A percentile compares a stretch with the other conserved stretches of the same genome.
phyloP scores from a whole-genome alignment of 208 protist species.

The Trypanosomatidae sp. region DNA sequence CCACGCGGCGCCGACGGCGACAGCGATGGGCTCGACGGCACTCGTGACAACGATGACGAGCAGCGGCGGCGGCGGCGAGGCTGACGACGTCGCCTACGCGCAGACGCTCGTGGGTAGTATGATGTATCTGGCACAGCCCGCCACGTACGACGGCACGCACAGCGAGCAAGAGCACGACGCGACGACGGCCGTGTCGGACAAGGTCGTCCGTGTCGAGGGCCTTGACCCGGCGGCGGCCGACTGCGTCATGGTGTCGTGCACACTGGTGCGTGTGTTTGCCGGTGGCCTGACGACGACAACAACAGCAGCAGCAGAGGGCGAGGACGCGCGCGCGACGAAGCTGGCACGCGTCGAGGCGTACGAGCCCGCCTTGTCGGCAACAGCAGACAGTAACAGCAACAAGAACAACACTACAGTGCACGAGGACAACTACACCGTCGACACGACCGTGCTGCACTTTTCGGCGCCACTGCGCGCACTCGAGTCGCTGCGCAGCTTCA shows the following conservation, averaged over 20 bases:
- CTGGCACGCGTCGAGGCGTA: neutral
- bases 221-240: constrained; percentile 34
- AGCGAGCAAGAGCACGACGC: neutral
- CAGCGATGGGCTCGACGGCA: constrained; percentile 1
- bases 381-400: neutral
- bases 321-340: neutral
- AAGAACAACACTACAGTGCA: neutral
- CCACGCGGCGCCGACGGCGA: neutral
- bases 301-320: neutral
- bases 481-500: constrained; percentile 44
- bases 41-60: neutral
- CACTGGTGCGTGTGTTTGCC: constrained; percentile 1
- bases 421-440: neutral
- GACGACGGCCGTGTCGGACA: constrained; percentile 26
- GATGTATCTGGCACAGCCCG: constrained; percentile 49
- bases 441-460: constrained; percentile 9
- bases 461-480: constrained; percentile 29
- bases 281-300: neutral
- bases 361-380: neutral
- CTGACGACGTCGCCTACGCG: constrained; percentile 22
- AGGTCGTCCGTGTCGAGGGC: constrained; percentile 36
- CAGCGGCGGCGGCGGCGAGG: neutral
- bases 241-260: constrained; percentile 43
- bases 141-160: constrained; percentile 20
- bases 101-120: constrained; percentile 26